Conservation (phyloP, 2,329 filamentous ascomycete genomes). For the Trichoderma koningii region DNA sequence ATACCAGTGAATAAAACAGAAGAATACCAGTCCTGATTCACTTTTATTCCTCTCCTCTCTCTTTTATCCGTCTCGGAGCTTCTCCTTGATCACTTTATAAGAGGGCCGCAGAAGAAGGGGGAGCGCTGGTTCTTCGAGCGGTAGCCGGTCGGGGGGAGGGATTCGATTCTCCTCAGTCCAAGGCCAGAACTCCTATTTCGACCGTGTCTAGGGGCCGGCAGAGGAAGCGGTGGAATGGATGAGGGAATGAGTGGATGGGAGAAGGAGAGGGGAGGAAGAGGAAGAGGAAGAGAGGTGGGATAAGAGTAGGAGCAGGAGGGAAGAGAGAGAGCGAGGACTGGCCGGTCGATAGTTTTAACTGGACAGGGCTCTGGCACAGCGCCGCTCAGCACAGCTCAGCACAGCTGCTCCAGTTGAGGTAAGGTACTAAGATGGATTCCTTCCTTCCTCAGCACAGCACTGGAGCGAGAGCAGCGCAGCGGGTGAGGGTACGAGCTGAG, state of each 20-base stretch:
- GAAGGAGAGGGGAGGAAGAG: constrained; percentile 45
- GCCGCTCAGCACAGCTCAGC: not conserved
- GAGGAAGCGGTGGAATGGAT: constrained; percentile 53
- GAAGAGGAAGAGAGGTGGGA: constrained; percentile 49
- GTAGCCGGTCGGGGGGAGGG: constrained; percentile 30
- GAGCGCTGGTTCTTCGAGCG: constrained; percentile 31
- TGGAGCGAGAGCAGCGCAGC: not conserved
- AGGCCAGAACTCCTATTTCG: constrained; percentile 36
- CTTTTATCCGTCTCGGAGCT: constrained; percentile 34
- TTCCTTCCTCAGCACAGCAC: not conserved
- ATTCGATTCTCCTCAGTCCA: constrained; percentile 42
- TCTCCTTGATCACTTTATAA: constrained; percentile 35
- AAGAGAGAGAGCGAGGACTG: constrained; percentile 58
- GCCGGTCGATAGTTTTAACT: constrained; percentile 51
- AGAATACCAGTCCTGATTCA: constrained; percentile 45
- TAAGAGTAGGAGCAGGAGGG: constrained; percentile 53
- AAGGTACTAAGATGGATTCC: too few species aligned
- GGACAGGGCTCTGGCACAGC: constrained; percentile 27
- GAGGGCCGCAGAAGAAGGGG: constrained; percentile 31
- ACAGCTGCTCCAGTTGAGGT: not conserved
- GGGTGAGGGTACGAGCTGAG: constrained; percentile 27
- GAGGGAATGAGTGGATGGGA: constrained; percentile 58
- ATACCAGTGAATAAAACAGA: constrained; percentile 29
- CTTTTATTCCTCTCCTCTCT: constrained; percentile 32
- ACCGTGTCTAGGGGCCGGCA: constrained; percentile 42